Percentiles rank a stretch among this genome's conserved stretches.
Conservation (phyloP, 371 early-diverging fungal genomes). For the Syncephalastrum sp. region DNA sequence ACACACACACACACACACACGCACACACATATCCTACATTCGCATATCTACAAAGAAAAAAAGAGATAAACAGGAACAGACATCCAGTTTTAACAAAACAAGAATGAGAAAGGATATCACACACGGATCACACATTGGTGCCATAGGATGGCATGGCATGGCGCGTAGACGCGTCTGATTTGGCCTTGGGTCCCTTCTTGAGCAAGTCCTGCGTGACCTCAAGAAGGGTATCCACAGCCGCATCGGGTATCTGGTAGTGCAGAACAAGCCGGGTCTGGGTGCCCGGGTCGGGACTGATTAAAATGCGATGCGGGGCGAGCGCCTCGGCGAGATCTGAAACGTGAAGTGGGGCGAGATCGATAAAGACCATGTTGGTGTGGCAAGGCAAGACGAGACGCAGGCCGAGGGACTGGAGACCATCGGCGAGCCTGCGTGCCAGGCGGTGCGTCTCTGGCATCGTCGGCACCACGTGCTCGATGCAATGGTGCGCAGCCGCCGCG, state of each 20-base stretch:
- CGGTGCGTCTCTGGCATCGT: constrained; percentile 63
- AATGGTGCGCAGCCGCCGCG: constrained; percentile 72
- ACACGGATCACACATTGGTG: too few species aligned
- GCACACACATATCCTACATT: too few species aligned
- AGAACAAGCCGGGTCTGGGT: constrained; percentile 61
- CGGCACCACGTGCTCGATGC: constrained; percentile 65
- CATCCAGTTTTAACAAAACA: too few species aligned
- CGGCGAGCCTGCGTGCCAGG: constrained; percentile 59
- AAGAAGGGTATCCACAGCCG: constrained; percentile 52
- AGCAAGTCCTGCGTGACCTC: constrained; percentile 17
- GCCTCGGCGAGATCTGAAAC: constrained; percentile 48
- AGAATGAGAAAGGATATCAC: too few species aligned
- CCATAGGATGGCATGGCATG: too few species aligned
- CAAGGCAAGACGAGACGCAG: constrained; percentile 58
- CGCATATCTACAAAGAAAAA: too few species aligned
- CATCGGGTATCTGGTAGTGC: constrained; percentile 68
- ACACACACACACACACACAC: constrained; percentile 1
- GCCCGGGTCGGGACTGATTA: constrained; percentile 42
- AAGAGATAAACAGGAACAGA: too few species aligned
- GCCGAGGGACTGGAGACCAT: constrained; percentile 55
- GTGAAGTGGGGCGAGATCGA: constrained; percentile 47
- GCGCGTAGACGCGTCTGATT: neutral
- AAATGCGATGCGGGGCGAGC: constrained; percentile 47
- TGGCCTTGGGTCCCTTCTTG: neutral
- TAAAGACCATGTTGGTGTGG: constrained; percentile 91